Percentiles rank a stretch among this genome's conserved stretches.
Evolutionary conservation across 2,329 filamentous ascomycete species (phyloP).

Genomic region (Hirsutella minnesotensis): DNA sequence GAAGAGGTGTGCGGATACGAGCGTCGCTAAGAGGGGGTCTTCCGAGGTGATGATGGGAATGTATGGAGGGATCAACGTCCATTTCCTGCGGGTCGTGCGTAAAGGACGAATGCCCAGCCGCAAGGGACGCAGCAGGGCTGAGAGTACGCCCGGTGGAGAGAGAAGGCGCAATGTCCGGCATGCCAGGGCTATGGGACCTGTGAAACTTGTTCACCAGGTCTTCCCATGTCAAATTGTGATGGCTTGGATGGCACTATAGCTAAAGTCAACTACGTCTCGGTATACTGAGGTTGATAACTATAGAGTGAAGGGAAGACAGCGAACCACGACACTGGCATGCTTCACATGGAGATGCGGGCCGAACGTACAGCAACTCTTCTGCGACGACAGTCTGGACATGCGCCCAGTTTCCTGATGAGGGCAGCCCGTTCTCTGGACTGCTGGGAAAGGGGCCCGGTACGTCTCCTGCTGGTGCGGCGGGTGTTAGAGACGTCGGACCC

Average conservation of each 20-base stretch:
- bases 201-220: slow-evolving; percentile 43
- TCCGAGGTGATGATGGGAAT: slow-evolving; percentile 20
- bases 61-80: slow-evolving; percentile 35
- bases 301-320: slow-evolving; percentile 1
- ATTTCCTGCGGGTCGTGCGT: slow-evolving; percentile 39
- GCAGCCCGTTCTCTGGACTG: slow-evolving; percentile 47
- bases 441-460: slow-evolving; percentile 46
- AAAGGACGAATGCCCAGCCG: slow-evolving; percentile 20
- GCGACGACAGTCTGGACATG: slow-evolving; percentile 42
- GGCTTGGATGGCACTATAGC: slow-evolving; percentile 43
- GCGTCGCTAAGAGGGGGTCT: slow-evolving; percentile 31
- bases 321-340: not conserved
- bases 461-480: slow-evolving; percentile 43
- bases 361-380: slow-evolving; percentile 46
- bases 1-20: slow-evolving; percentile 43
- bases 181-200: slow-evolving; percentile 36
- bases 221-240: slow-evolving; percentile 51
- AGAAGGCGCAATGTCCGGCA: slow-evolving; percentile 36
- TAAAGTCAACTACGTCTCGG: slow-evolving; percentile 1
- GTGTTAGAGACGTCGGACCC: slow-evolving; percentile 39
- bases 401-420: slow-evolving; percentile 46
- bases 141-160: slow-evolving; percentile 26
- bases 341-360: not conserved
- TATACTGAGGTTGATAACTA: not conserved
- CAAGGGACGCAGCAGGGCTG: slow-evolving; percentile 17